Evolutionary conservation across 192 early-diverging fungal genomes (phyloP).

Genomic region (Umbelopsis isabellina): DNA sequence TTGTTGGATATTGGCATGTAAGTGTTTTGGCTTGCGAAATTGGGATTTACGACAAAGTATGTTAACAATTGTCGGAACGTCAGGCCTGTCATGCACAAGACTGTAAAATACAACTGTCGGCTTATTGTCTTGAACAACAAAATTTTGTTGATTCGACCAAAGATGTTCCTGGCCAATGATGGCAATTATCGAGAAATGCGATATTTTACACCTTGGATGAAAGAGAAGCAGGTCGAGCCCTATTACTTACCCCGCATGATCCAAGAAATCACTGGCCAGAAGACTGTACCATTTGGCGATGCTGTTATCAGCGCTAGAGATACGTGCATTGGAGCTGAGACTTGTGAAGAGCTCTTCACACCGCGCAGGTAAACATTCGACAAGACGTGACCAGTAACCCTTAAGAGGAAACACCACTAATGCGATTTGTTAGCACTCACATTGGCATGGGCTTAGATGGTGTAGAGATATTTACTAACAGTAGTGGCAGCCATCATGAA

Average conservation of each 20-base stretch:
- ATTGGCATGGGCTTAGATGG: slow-evolving; percentile 92
- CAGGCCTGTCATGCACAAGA: slow-evolving; percentile 91
- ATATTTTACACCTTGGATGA: slow-evolving; percentile 92
- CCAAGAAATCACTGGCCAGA: slow-evolving; percentile 77
- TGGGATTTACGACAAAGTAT: background rate
- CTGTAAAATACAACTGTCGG: slow-evolving; percentile 97
- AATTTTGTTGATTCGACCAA: slow-evolving; percentile 96
- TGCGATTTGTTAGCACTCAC: slow-evolving; percentile 72
- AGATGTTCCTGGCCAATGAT: slow-evolving; percentile 94
- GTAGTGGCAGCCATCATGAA: slow-evolving; percentile 96
- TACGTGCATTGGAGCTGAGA: slow-evolving; percentile 89
- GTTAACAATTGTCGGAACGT: background rate
- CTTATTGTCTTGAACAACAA: slow-evolving; percentile 78
- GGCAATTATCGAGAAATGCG: slow-evolving; percentile 97
- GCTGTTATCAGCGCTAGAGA: slow-evolving; percentile 84
- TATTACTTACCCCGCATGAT: slow-evolving; percentile 84
- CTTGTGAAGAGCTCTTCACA: slow-evolving; percentile 98
- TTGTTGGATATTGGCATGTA: slow-evolving; percentile 95
- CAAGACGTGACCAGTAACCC: background rate
- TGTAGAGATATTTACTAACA: slow-evolving; percentile 96
- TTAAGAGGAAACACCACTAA: background rate
- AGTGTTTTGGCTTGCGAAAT: slow-evolving; percentile 26
- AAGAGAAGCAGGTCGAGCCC: slow-evolving; percentile 67
- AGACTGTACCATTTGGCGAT: slow-evolving; percentile 88
- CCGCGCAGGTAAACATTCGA: slow-evolving; percentile 67